A percentile compares a stretch with the other conserved stretches of the same genome.
Evolutionary conservation across 208 protist genomes (phyloP).

Genomic region (Tritrichomonas foetus): DNA sequence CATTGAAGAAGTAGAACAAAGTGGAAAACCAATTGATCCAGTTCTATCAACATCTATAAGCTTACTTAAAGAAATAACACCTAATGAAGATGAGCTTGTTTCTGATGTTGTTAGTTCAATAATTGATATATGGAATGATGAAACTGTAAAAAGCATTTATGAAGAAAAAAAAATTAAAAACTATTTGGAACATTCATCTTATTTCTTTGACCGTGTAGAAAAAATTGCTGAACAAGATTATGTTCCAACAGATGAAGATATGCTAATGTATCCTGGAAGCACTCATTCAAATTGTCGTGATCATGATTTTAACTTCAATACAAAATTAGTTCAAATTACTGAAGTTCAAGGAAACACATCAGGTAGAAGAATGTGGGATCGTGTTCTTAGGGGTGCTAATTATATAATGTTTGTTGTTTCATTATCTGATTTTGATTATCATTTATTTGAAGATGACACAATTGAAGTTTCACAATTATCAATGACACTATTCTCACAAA

Average conservation of each 20-base stretch:
- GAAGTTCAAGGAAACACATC: conserved; percentile 51
- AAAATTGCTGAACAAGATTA: neutral
- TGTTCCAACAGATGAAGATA: conserved; percentile 43
- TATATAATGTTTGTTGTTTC: neutral
- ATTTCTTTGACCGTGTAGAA: conserved; percentile 42
- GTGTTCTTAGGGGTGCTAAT: conserved; percentile 34
- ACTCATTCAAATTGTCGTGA: neutral
- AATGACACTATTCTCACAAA: neutral
- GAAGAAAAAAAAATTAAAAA: neutral
- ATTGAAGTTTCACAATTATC: neutral
- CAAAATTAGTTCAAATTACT: neutral
- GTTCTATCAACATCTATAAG: neutral
- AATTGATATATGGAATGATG: conserved; percentile 10
- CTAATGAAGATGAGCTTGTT: neutral
- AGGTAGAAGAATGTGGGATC: conserved; percentile 49
- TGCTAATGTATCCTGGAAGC: neutral
- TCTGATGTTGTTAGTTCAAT: neutral
- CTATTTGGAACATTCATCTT: neutral
- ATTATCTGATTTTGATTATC: neutral
- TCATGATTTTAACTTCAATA: neutral
- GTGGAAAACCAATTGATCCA: neutral
- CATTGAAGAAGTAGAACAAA: neutral
- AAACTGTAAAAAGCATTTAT: neutral
- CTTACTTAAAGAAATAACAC: neutral
- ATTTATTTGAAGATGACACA: neutral